Evolutionary conservation across 139 green algal genomes (phyloP), one percentile per base, ranked within the genome.

Genomic region (Volvox africanus): DNA sequence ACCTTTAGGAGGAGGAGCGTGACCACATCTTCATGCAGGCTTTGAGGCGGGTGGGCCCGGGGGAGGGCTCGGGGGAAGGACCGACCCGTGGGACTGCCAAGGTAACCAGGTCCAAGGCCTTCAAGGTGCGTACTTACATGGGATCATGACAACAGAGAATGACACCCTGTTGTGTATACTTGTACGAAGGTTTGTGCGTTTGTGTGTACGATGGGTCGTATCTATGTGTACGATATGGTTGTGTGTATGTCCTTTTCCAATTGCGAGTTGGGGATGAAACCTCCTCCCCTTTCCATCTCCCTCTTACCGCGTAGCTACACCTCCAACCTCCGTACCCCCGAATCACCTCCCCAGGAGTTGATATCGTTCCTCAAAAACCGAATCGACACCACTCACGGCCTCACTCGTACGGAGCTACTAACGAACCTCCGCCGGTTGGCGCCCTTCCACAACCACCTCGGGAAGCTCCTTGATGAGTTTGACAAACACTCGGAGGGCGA

Each of bases 291-390:
- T 30, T 32, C 76, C 30, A 6, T 19, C 30, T 18, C 76, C 30
- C 26, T 30, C 71, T 35, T 35, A 14, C 14, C 71, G n/a, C n/a
- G n/a, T 12, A 12, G 67, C 67, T 3, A 9, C 11, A 9, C 6
- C 67, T 12, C 67, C 67, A 75, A 75, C 67, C 67, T 28, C 67
- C 44, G 44, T 32, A 75, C 67, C 71, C 71, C 71, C n/a, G n/a
- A n/a, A n/a, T 18, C 18, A 33, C 13, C 32, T 32, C 2, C 76
- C 24, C 76, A 82, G 76, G 76, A 82, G 76, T 35, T 80, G 32
- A 32, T 88, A 9, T 88, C 82, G 20, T 88, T 69, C 33, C 1
- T 88, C 11, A 88, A 88, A 68, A 81, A 68, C 83, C 83, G 83
- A 67, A 69, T 73, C 83, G 67, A 88, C 19, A 88, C 83, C 83